These are phyloP conservation scores for Trypanosoma lewisi DNA, from an alignment of 208 protist species.

Conservation along the genomic window DNA sequence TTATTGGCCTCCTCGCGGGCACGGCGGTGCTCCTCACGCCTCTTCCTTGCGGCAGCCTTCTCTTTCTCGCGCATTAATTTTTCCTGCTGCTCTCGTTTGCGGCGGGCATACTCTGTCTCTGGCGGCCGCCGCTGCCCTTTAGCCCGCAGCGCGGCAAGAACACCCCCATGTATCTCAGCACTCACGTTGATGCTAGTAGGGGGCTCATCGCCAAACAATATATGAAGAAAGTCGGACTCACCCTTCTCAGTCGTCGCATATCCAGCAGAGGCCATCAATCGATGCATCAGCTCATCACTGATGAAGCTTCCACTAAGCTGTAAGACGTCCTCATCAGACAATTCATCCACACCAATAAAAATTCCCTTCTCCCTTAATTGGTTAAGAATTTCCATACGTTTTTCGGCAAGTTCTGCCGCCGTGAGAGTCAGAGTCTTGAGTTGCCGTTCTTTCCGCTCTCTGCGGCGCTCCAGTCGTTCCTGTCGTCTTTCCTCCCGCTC, in stretches of 20 bases:
- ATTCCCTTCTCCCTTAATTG: slow-evolving; percentile 47
- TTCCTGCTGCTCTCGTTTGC: slow-evolving; percentile 51
- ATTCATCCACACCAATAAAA: slow-evolving; percentile 30
- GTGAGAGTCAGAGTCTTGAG: slow-evolving; percentile 8
- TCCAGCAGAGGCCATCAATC: slow-evolving; percentile 45
- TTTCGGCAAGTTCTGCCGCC: slow-evolving; percentile 29
- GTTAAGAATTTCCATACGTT: slow-evolving; percentile 43
- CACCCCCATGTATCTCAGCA: slow-evolving; percentile 5
- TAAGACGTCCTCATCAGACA: slow-evolving; percentile 26
- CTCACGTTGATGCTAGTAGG: slow-evolving; percentile 32
- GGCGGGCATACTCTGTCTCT: slow-evolving; percentile 45
- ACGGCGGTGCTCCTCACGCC: background rate
- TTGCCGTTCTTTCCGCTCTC: background rate
- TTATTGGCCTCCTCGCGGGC: background rate
- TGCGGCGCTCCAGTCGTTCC: background rate
- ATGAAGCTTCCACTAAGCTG: slow-evolving; percentile 25
- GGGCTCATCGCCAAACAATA: slow-evolving; percentile 33
- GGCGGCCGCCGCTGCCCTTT: slow-evolving; percentile 6
- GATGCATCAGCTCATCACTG: slow-evolving; percentile 44
- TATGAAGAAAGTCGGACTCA: slow-evolving; percentile 23
- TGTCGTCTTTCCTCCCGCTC: background rate
- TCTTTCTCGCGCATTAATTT: slow-evolving; percentile 32
- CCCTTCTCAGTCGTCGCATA: background rate
- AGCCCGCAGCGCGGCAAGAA: slow-evolving; percentile 55
- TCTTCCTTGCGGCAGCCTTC: background rate